Percentiles rank a stretch among this genome's conserved stretches.
phyloP scores from a whole-genome alignment of 2,329 filamentous ascomycete genomes.

The Rutstroemia sp. region DNA sequence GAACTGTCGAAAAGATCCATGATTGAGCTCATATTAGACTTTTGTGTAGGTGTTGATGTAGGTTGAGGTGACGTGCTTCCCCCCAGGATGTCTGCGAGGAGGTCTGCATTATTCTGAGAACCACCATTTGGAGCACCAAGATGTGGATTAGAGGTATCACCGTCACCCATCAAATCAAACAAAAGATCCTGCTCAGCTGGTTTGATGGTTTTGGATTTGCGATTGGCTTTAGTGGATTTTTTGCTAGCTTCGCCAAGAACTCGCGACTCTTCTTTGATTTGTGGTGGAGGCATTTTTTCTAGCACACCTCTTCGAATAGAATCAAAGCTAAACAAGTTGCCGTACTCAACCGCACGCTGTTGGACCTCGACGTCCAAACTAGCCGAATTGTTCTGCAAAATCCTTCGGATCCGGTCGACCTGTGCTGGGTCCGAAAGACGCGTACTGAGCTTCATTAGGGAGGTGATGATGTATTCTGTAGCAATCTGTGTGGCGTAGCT shows the following conservation, averaged over 20 bases:
- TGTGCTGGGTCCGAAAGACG: conserved; percentile 78
- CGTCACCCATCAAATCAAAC: conserved; percentile 83
- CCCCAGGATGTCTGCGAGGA: conserved; percentile 87
- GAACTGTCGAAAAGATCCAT: conserved; percentile 76
- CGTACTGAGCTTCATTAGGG: conserved; percentile 90
- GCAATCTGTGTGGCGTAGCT: conserved; percentile 87
- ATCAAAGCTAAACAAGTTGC: conserved; percentile 88
- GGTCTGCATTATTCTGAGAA: conserved; percentile 68
- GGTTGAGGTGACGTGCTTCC: conserved; percentile 49
- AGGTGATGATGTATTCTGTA: conserved; percentile 92
- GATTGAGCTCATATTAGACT: conserved; percentile 61
- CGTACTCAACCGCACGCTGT: conserved; percentile 90
- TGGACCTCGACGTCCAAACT: conserved; percentile 94
- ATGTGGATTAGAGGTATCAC: conserved; percentile 54
- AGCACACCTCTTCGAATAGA: conserved; percentile 81
- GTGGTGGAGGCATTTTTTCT: conserved; percentile 95
- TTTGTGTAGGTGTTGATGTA: conserved; percentile 44
- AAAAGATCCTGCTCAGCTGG: conserved; percentile 87
- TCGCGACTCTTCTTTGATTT: conserved; percentile 91
- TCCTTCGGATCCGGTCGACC: conserved; percentile 72
- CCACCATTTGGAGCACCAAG: conserved; percentile 62
- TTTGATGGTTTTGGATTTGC: conserved; percentile 71
- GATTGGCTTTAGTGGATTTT: conserved; percentile 61
- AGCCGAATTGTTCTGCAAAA: conserved; percentile 71
- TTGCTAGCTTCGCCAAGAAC: conserved; percentile 76